phyloP scores from a whole-genome alignment of 2,329 filamentous ascomycete species.

The Cercospora janseana region DNA sequence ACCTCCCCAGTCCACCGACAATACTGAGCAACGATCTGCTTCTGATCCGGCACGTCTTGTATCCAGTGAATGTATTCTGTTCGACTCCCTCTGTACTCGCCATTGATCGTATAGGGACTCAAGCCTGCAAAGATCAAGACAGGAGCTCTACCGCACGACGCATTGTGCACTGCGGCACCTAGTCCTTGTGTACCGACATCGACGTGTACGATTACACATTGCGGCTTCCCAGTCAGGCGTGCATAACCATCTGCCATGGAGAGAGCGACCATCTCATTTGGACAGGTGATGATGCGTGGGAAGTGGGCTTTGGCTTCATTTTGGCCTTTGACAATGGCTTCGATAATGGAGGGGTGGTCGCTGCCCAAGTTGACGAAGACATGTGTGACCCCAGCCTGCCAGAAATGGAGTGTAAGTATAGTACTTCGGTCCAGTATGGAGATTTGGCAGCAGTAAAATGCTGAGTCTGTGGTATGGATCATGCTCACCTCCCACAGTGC shows the following conservation, averaged over 20 bases:
- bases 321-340: slow-evolving; percentile 75
- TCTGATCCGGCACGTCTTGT: slow-evolving; percentile 79
- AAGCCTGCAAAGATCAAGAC: slow-evolving; percentile 76
- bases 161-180: not conserved
- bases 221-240: slow-evolving; percentile 67
- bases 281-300: slow-evolving; percentile 73
- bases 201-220: slow-evolving; percentile 76
- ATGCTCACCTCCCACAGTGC: slow-evolving; percentile 65
- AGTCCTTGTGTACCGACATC: slow-evolving; percentile 76
- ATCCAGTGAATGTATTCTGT: slow-evolving; percentile 88
- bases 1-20: slow-evolving; percentile 81
- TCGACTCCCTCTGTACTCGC: slow-evolving; percentile 71
- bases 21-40: slow-evolving; percentile 77
- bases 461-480: not conserved
- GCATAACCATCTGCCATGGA: slow-evolving; percentile 77
- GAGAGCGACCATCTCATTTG: slow-evolving; percentile 83
- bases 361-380: slow-evolving; percentile 68
- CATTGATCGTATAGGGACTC: slow-evolving; percentile 73
- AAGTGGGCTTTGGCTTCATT: slow-evolving; percentile 64
- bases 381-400: slow-evolving; percentile 56
- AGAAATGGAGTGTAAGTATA: not conserved
- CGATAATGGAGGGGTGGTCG: slow-evolving; percentile 73
- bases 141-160: slow-evolving; percentile 63
- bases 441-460: not conserved
- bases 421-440: no score